Evolutionary conservation across 2,329 filamentous ascomycete genomes (phyloP), one percentile per base, ranked within the genome.

Genomic region (Colletotrichum sp.): DNA sequence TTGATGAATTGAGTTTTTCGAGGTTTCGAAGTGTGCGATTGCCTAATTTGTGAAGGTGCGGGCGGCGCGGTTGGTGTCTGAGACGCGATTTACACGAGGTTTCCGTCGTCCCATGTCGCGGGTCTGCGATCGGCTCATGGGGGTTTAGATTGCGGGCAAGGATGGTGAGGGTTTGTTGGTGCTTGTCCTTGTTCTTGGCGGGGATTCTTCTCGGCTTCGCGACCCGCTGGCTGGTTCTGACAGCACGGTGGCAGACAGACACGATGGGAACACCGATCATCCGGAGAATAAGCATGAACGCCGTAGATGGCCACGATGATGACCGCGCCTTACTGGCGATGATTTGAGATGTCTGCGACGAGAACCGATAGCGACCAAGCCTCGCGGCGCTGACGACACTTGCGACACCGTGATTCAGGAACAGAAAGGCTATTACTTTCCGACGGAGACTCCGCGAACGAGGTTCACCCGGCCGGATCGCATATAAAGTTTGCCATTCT

Each of bases 401-500:
- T 69, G 36, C 65, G 18, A 63, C 12, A 24, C 34, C 28, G 44
- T 30, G 60, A 66, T 26, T 68, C 55, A 55, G 36, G 24, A 28
- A 62, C 39, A 60, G 12, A 32, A 69, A 73, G 28, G 28, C 30
- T 73, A 73, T 62, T 73, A 63, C 34, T 64, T 28, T 10, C 34
- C 36, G 26, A 59, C 44, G 26, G 65, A 9, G 65, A 34, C 65
- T 68, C 65, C 30, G 30, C 48, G 65, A 16, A 15, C 65, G 65
- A 16, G 44, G 36, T 34, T 52, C 24, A 18, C 63, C 63, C 2
- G 15, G 28, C 22, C 15, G 34, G 9, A 26, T 28, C 22, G 57
- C 55, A 63, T 24, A 36, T 72, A 72, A 18, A 72, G 73, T 75
- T 75, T 36, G 59, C 34, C 57, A n/a, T 48, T 34, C 64, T 73